Base-by-base conservation (phyloP, 495 filamentous ascomycete species). In the Penicillium antarcticum region DNA sequence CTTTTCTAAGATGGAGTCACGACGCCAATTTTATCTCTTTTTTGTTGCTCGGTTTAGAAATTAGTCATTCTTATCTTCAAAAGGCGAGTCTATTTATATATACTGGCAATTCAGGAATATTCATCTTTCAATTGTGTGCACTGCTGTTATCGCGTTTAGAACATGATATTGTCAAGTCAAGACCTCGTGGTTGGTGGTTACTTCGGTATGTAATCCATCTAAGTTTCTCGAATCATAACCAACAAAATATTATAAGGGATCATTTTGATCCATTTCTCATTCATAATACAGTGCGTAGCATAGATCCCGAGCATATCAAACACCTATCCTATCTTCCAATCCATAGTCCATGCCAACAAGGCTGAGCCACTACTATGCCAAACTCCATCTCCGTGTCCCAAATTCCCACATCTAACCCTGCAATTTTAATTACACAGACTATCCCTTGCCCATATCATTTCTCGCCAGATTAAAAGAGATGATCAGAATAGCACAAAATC, bases 11-110 rank as follows among this genome's bases (percentile, higher is more conserved):
- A 48, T 31, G 31, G 42, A 23, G 41, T 32, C 37, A 54, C 48
- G 44, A 58, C 46, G 31, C 42, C 42, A 56, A 21, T 42, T 32
- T 48, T 42, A 24, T 46, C 38, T 57, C 57, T 49, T 36, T 46
- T 47, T 48, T 37, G 33, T 19, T 48, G 33, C 19, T 46, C 39
- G 33, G 35, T 39, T 42, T 53, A 57, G 61, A 61, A 43, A 45
- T 53, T 56, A 56, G 34, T 48, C 55, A 40, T 34, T 46, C 57
- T 53, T 44, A 42, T 23, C 21, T 49, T 52, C 52, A 32, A 14
- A 45, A 23, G 42, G 31, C 48, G 48, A 51, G 50, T 42, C 32
- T 31, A 57, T 51, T 35, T 43, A 48, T 51, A 45, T 21, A 29
- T 7, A 29, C 1, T 29, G 26, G 26, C 26, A 29, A 29, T 29